phyloP scores from a whole-genome alignment of 2,329 filamentous ascomycete species.

The Fusarium keratoplasticum region DNA sequence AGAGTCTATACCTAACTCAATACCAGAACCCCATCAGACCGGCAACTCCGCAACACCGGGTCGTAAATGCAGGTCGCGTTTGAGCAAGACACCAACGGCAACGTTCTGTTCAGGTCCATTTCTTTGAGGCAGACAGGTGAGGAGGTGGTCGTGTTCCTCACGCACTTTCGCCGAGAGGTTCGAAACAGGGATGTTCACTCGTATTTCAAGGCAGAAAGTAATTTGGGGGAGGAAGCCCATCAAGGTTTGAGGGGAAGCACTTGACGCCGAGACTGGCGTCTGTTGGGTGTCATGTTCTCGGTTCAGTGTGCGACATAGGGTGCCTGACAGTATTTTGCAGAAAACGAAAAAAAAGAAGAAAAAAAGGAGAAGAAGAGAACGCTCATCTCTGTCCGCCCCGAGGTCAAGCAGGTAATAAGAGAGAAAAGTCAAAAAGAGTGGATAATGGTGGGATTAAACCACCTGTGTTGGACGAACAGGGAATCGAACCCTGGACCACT shows the following conservation, averaged over 20 bases:
- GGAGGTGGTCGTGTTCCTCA: background rate
- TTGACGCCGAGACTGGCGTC: no score
- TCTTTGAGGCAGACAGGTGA: background rate
- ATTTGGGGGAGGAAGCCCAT: background rate
- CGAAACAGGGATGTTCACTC: background rate
- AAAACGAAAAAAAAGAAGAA: background rate
- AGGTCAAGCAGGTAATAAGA: background rate
- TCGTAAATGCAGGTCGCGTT: background rate
- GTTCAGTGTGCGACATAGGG: no score
- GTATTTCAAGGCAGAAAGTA: background rate
- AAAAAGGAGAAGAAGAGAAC: background rate
- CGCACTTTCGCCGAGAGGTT: background rate
- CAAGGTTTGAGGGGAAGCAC: background rate
- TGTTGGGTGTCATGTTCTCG: no score
- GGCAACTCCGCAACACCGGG: background rate
- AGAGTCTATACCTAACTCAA: no score
- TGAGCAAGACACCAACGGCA: background rate
- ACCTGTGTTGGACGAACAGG: conserved; percentile 30
- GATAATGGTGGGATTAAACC: conserved; percentile 18
- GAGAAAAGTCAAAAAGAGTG: background rate
- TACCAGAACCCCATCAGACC: no score
- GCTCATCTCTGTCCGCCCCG: background rate
- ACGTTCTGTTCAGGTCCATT: background rate
- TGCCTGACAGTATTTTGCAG: no score
- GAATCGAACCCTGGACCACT: conserved; percentile 37